Evolutionary conservation across 129 eudicot species (phyloP).

Genomic region (Saposhnikovia divaricata): DNA sequence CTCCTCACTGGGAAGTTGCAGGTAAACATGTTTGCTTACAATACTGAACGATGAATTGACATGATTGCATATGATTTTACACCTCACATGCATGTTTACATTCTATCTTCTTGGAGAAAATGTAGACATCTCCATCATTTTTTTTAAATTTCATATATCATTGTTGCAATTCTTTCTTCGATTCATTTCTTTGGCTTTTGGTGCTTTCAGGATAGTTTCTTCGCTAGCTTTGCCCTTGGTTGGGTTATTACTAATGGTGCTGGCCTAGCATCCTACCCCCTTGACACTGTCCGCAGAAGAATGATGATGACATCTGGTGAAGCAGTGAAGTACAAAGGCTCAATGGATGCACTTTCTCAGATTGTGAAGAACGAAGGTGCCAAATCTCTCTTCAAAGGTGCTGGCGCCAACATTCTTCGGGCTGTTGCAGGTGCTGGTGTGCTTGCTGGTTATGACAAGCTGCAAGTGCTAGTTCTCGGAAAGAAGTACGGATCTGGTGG

Average conservation of each 20-base stretch:
- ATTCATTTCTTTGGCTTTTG: background rate
- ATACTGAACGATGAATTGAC: background rate
- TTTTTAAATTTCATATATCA: background rate
- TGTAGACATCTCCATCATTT: too few relatives aligned
- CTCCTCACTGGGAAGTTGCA: slow-evolving; percentile 43
- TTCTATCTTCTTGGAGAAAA: background rate
- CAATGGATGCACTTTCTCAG: slow-evolving; percentile 42
- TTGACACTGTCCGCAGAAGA: slow-evolving; percentile 50
- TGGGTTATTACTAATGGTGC: slow-evolving; percentile 62
- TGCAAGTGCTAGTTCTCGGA: slow-evolving; percentile 45
- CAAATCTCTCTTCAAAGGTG: slow-evolving; percentile 64
- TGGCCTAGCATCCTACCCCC: slow-evolving; percentile 54
- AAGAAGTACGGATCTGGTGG: slow-evolving; percentile 68
- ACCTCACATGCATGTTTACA: background rate
- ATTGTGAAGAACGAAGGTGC: slow-evolving; percentile 57
- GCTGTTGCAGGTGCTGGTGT: slow-evolving; percentile 77
- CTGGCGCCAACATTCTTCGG: slow-evolving; percentile 63
- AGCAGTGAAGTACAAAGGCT: slow-evolving; percentile 63
- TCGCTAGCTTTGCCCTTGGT: slow-evolving; percentile 62
- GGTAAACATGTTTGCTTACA: slow-evolving; percentile 18
- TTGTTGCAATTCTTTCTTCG: background rate
- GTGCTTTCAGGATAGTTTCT: slow-evolving; percentile 59
- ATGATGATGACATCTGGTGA: slow-evolving; percentile 75
- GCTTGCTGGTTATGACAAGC: slow-evolving; percentile 64
- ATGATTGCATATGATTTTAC: background rate